Evolutionary conservation across 108 stramenopile genomes (phyloP).

Genomic region (Tribonema minus): DNA sequence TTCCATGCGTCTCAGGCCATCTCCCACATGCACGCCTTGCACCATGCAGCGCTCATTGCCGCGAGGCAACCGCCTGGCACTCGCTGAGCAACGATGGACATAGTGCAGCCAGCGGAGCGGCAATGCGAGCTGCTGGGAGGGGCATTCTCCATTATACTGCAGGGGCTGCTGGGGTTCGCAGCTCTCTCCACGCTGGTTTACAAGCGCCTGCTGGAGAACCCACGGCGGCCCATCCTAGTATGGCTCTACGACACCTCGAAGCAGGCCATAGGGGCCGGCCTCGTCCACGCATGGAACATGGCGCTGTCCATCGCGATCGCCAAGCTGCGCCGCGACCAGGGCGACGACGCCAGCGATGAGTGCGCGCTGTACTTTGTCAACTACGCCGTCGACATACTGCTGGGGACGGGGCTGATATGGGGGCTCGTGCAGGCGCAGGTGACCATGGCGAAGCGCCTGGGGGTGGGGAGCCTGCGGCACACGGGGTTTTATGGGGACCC

Average conservation of each 20-base stretch:
- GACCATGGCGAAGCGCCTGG: background rate
- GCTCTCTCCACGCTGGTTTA: background rate
- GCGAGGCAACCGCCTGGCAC: background rate
- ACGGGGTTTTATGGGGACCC: constrained; percentile 31
- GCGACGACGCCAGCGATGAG: constrained; percentile 2
- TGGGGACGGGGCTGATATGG: constrained; percentile 41
- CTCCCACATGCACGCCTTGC: background rate
- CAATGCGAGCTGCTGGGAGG: background rate
- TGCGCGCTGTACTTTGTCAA: constrained; percentile 45
- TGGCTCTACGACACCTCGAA: constrained; percentile 39
- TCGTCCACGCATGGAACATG: constrained; percentile 39
- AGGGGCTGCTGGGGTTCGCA: background rate
- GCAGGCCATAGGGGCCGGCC: constrained; percentile 26
- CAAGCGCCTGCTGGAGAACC: background rate
- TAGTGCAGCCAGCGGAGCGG: background rate
- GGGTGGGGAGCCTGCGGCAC: constrained; percentile 19
- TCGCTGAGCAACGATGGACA: background rate
- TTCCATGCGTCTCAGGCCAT: background rate
- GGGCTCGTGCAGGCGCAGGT: constrained; percentile 24
- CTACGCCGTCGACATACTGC: constrained; percentile 8
- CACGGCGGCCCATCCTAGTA: background rate
- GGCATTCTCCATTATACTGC: background rate
- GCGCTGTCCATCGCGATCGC: constrained; percentile 7
- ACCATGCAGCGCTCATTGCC: background rate
- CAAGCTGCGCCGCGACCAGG: background rate